A percentile compares a stretch with the other conserved stretches of the same genome.
Conservation (phyloP, 2,329 filamentous ascomycete species). For the Coniochaeta hoffmannii region DNA sequence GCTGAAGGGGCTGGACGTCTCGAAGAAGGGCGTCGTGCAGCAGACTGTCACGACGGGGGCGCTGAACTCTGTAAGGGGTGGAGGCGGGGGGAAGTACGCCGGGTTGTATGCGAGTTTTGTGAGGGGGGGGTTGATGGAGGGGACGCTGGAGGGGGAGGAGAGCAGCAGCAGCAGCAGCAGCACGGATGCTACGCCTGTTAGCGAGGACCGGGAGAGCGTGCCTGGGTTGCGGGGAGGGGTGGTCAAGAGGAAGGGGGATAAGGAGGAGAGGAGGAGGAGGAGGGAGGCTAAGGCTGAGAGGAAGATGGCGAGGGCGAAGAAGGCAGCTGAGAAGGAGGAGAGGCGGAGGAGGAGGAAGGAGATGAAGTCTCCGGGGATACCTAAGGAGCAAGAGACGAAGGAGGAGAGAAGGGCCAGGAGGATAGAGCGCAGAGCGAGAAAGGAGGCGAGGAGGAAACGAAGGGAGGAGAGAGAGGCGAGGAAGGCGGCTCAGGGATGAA, state of each 20-base stretch:
- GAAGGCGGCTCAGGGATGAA: constrained; percentile 1
- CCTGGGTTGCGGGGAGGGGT: constrained; percentile 2
- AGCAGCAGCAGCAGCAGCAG: constrained; percentile 13
- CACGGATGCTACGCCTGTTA: constrained; percentile 15
- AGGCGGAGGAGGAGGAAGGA: constrained; percentile 5
- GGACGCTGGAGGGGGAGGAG: constrained; percentile 46
- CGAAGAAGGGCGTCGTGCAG: constrained; percentile 46
- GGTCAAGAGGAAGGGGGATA: constrained; percentile 12
- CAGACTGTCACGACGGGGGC: constrained; percentile 46
- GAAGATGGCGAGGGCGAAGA: constrained; percentile 50
- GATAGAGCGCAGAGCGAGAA: background rate
- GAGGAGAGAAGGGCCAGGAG: background rate
- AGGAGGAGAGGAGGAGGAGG: constrained; percentile 22
- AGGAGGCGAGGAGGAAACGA: constrained; percentile 1
- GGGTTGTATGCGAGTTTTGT: constrained; percentile 81
- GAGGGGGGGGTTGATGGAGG: constrained; percentile 66
- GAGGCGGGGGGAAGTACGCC: constrained; percentile 52
- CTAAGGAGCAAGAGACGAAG: constrained; percentile 12
- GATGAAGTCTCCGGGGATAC: background rate
- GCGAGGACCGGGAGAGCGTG: constrained; percentile 9
- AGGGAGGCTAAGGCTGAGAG: constrained; percentile 35
- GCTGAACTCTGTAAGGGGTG: constrained; percentile 45
- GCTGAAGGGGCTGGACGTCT: constrained; percentile 68
- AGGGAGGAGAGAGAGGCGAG: constrained; percentile 1
- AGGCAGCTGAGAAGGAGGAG: constrained; percentile 10